Evolutionary conservation across 257 asterid species (phyloP).

Genomic region (Lycium ferocissimum): DNA sequence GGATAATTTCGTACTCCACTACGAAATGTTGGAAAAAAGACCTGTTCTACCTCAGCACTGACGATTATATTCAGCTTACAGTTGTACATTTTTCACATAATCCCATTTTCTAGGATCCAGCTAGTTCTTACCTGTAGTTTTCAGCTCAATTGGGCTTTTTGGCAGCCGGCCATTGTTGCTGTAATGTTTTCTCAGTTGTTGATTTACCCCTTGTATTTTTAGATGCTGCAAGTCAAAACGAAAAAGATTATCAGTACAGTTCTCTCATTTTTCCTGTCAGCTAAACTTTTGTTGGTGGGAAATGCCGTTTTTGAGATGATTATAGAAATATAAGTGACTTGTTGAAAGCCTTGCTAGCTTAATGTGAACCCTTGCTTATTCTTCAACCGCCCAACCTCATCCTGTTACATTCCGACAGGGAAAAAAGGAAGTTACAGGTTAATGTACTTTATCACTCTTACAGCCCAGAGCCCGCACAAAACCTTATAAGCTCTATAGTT

Average conservation of each 20-base stretch:
- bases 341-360: neutral
- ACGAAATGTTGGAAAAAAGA: slow-evolving; percentile 87
- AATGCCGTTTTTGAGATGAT: slow-evolving; percentile 2
- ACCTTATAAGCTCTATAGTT: neutral
- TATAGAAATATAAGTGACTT: slow-evolving; percentile 11
- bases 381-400: neutral
- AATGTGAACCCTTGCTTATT: neutral
- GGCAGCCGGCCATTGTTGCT: slow-evolving; percentile 17
- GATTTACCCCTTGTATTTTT: slow-evolving; percentile 2
- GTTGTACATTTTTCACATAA: slow-evolving; percentile 26
- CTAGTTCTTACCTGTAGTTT: slow-evolving; percentile 34
- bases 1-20: slow-evolving; percentile 92
- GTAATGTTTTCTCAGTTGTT: slow-evolving; percentile 15
- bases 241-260: neutral
- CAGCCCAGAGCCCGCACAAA: neutral
- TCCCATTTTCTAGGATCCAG: slow-evolving; percentile 18
- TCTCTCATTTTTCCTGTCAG: neutral
- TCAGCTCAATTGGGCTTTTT: slow-evolving; percentile 30
- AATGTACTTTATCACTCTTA: neutral
- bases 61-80: slow-evolving; percentile 34
- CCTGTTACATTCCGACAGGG: neutral
- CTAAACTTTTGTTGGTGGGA: neutral
- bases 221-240: slow-evolving; percentile 27
- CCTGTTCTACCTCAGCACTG: slow-evolving; percentile 80
- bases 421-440: neutral